Evolutionary conservation across 164 flowering plant species (phyloP).

Genomic region (Chimonanthus salicifolius): DNA sequence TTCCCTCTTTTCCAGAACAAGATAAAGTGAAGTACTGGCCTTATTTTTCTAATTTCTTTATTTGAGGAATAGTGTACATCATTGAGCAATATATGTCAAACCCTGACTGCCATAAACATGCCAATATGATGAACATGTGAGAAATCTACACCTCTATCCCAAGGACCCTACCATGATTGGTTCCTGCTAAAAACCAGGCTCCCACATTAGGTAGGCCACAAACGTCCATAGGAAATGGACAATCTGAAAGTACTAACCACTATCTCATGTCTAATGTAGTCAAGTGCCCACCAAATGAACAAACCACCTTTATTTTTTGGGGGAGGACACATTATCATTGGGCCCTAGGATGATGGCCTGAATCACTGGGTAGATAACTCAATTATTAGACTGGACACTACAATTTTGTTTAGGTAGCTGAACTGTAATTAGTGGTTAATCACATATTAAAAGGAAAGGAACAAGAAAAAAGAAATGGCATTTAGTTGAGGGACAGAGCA

Average conservation of each 20-base stretch:
- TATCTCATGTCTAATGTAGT: neutral
- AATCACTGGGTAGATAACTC: neutral
- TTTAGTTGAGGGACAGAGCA: neutral
- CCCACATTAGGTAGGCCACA: neutral
- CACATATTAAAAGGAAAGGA: neutral
- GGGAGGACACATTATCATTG: neutral
- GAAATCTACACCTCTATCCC: neutral
- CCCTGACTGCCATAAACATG: too few relatives aligned
- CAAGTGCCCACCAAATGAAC: neutral
- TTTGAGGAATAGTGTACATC: too few relatives aligned
- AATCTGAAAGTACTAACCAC: neutral
- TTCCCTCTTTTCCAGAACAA: neutral
- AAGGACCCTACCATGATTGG: neutral
- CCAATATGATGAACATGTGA: too few relatives aligned
- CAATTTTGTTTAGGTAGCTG: neutral
- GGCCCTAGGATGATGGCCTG: neutral
- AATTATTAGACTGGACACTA: too few relatives aligned
- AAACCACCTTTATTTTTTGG: neutral
- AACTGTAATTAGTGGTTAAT: neutral
- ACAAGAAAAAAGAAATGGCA: neutral
- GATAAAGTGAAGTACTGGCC: too few relatives aligned
- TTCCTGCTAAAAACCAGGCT: neutral
- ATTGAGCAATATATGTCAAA: too few relatives aligned
- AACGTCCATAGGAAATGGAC: neutral
- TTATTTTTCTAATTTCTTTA: too few relatives aligned